These are phyloP conservation scores for Penicillium sp. DNA, from an alignment of 2,329 filamentous ascomycete genomes.

Conservation along the genomic window DNA sequence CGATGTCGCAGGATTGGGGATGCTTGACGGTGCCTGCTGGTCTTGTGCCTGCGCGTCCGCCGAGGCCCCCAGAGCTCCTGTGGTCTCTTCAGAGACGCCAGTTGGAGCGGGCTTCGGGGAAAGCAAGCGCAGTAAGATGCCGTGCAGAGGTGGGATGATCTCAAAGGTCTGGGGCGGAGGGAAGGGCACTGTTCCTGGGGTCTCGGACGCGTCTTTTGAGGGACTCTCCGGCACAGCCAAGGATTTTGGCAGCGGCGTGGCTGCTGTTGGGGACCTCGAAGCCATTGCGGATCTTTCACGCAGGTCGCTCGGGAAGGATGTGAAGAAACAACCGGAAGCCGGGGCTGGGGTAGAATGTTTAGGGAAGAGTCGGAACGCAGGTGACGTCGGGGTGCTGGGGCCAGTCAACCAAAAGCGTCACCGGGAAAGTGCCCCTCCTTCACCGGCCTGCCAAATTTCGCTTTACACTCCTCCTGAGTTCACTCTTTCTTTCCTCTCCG, in stretches of 20 bases:
- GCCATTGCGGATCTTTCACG: conserved; percentile 36
- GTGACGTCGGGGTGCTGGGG: conserved; percentile 44
- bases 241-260: conserved; percentile 50
- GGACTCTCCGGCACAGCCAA: conserved; percentile 42
- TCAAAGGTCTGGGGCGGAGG: conserved; percentile 84
- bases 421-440: conserved; percentile 38
- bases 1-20: conserved; percentile 29
- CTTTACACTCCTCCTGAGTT: conserved; percentile 12
- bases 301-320: conserved; percentile 22
- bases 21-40: conserved; percentile 33
- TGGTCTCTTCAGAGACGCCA: conserved; percentile 25
- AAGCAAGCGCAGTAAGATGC: conserved; percentile 75
- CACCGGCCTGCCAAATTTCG: conserved; percentile 33
- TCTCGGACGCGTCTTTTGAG: conserved; percentile 39
- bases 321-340: conserved; percentile 25
- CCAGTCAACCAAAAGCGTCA: conserved; percentile 39
- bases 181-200: conserved; percentile 57
- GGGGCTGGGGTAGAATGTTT: conserved; percentile 33
- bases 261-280: conserved; percentile 37
- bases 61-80: conserved; percentile 32
- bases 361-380: conserved; percentile 42
- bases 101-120: conserved; percentile 45
- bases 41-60: conserved; percentile 31
- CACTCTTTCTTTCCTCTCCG: conserved; percentile 21
- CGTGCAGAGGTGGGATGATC: conserved; percentile 78